A percentile compares a stretch with the other conserved stretches of the same genome.
Conservation (phyloP, 257 asterid genomes). For the Echium plantagineum region DNA sequence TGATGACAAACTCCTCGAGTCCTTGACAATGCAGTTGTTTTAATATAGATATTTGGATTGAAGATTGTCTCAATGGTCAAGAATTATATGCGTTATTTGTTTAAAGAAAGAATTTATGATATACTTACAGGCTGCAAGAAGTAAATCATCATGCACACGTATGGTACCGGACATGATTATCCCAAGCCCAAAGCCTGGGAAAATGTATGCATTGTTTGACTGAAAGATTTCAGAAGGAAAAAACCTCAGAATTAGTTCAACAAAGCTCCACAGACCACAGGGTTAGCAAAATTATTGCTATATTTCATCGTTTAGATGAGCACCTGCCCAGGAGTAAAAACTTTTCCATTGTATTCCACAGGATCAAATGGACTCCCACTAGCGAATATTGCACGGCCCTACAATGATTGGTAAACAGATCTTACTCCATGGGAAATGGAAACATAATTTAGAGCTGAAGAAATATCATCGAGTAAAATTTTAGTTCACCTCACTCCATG, state of each 20-base stretch:
- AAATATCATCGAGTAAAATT: background rate
- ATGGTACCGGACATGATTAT: slow-evolving; percentile 86
- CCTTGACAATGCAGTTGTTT: no score
- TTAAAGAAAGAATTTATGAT: background rate
- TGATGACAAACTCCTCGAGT: no score
- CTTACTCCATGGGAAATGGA: background rate
- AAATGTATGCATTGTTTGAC: slow-evolving; percentile 94
- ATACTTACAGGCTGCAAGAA: slow-evolving; percentile 81
- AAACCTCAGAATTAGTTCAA: background rate
- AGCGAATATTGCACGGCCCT: slow-evolving; percentile 85
- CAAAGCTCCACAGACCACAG: background rate
- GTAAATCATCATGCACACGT: slow-evolving; percentile 83
- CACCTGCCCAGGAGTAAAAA: slow-evolving; percentile 78
- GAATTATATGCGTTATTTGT: background rate
- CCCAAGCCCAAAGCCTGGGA: slow-evolving; percentile 96
- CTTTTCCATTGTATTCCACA: slow-evolving; percentile 57
- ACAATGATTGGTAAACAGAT: background rate
- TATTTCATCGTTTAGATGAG: slow-evolving; percentile 7
- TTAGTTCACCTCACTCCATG: slow-evolving; percentile 64
- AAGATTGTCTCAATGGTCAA: background rate
- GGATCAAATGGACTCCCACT: slow-evolving; percentile 95
- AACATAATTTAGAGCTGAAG: slow-evolving; percentile 2
- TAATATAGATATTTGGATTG: no score
- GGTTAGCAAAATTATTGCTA: background rate
- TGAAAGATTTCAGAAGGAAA: slow-evolving; percentile 10